Evolutionary conservation across 257 asterid species (phyloP), one percentile per base, ranked within the genome.

Genomic region (Osmanthus fragrans): DNA sequence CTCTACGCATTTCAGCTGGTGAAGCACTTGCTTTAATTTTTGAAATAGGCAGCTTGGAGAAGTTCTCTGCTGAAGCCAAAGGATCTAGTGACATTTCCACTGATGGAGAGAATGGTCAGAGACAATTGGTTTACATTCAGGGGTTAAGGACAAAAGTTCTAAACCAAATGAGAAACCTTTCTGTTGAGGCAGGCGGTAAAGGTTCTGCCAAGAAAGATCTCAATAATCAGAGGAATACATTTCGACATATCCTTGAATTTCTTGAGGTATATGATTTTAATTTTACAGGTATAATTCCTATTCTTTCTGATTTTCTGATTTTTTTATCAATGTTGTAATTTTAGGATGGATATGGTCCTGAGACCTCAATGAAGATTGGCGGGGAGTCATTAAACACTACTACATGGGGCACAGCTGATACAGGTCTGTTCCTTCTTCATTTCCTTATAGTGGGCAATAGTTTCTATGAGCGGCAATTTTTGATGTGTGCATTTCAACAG

Each of bases 131-230:
- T 78, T 84, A 87, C 70, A 80, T 92, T 19, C 93, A 87, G 71
- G 99, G 99, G n/a, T 80, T 93, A 54, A 91, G 81, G 82, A 78
- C 82, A 79, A 96, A 93, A 85, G 84, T 96, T 34, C 82, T 89
- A 70, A 90, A 85, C 81, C 98, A 92, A 82, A 97, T 92, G 56
- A 90, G 84, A 77, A 81, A 34, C 49, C 97, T 96, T 40, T 81
- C 99, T 13, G 80, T 85, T 16, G 99, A 96, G 90, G 98, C 99
- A 30, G 97, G 91, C n/a, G 99, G 97, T 74, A 93, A 92, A 89
- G 98, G 99, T 65, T 76, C 96, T 71, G 89, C 91, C 32, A 93
- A 92, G 92, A 96, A 96, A 86, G 98, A 93, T 87, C 99, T 96
- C 66, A 92, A 84, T 80, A 90, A 73, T 72, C 99, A 96, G 89